Evolutionary conservation across 2,329 filamentous ascomycete genomes (phyloP), one percentile per base, ranked within the genome.

Genomic region (Trichoderma sp.): DNA sequence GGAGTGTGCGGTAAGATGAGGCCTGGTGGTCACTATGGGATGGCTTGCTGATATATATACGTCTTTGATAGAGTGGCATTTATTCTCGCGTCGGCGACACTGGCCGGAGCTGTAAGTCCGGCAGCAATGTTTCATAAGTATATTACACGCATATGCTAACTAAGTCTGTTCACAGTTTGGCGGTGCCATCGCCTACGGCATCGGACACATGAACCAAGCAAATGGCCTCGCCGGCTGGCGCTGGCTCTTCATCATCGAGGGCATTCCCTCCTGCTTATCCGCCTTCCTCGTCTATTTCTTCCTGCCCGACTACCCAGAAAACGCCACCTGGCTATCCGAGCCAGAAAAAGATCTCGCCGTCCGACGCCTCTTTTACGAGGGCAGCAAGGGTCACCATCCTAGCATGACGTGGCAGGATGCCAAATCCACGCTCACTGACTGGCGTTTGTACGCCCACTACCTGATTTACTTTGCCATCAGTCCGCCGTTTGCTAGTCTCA

Each of bases 101-200:
- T 92, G 1, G 89, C 90, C 0, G 90, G 91, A 6, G 90, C 90
- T 17, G 76, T 78, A 73, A 71, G 76, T 39, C 5, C 17, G 9
- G 9, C 3, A 5, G n/a, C 2, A 35, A 5, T 15, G 3, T 34
- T 27, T 4, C 13, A 10, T 53, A n/a, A 19, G n/a, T n/a, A n/a
- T n/a, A n/a, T n/a, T n/a, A n/a, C n/a, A n/a, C n/a, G n/a, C 12
- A 7, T 35, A 12, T 37, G 63, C 56, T 42, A 8, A 57, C 45
- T 13, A 29, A 53, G 3, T 37, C 19, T 54, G 61, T 37, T 29
- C 10, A 4, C 34, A 78, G 76, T 92, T 88, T 71, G 90, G 90
- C 9, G 91, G 91, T 2, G 83, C 92, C 1, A 85, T 93, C 9
- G 91, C 91, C 0, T 92, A 89, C 69, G 90, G 83, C 1, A 89